Evolutionary conservation across 2,329 filamentous ascomycete species (phyloP), one percentile per base, ranked within the genome.

Genomic region (Rhinocladiella similis): DNA sequence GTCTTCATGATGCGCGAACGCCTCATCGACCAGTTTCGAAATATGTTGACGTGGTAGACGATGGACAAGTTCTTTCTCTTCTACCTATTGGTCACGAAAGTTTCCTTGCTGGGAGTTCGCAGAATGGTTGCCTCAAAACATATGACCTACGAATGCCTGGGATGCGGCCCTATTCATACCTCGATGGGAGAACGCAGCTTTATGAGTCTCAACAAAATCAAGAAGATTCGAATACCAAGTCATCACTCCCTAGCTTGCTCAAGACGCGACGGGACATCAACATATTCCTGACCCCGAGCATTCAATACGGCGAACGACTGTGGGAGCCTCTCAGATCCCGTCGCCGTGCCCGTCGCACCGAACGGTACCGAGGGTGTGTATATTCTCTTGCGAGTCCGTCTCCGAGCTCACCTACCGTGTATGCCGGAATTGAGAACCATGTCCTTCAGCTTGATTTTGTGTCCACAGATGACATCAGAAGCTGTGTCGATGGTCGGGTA

Each of bases 1-100:
- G 83, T 62, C 75, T 87, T 5, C 83, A 87, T 65, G 85, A 88
- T 63, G 69, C 86, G 53, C 81, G 84, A 35, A 80, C 80, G 1
- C 73, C 76, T 2, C 67, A 70, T 18, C 69, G 73, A 12, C 77
- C 73, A 43, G 79, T 81, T 51, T 69, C 70, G n/a, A 71, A 72
- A 13, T 86, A 80, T 66, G 69, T 69, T 62, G 83, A 86, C 63
- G 73, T 77, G 1, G 80, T 82, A 2, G 83, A 87, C 62, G 75
- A 80, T 58, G 81, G 80, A 16, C 74, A 82, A 0, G 77, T 86
- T 5, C 86, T 86, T 65, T 81, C 81, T 18, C 74, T 87, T 14
- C 76, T 81, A 1, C 71, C 79, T 0, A 78, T 85, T 49, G 82
- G 82, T 1, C 76, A 77, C 18, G 80, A 86, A 62, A 75, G 77